Evolutionary conservation across 371 early-diverging fungal genomes (phyloP).

Genomic region (Mucor racemosus): DNA sequence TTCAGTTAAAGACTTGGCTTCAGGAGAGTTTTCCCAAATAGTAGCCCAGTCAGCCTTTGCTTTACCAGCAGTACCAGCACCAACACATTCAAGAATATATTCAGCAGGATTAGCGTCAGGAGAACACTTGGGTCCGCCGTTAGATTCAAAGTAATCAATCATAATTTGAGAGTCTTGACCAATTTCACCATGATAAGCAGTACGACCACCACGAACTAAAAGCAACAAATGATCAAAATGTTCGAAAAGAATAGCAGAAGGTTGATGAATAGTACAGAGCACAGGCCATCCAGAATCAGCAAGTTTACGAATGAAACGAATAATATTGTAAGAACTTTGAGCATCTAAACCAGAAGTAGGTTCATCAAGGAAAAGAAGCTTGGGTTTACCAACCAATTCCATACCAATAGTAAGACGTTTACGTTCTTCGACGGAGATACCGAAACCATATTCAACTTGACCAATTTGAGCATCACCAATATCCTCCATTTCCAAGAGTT

Average conservation of each 20-base stretch:
- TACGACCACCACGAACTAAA: conserved; percentile 78
- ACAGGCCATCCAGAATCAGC: conserved; percentile 70
- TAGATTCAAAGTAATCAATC: conserved; percentile 67
- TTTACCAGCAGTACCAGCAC: conserved; percentile 64
- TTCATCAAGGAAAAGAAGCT: conserved; percentile 84
- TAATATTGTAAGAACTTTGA: conserved; percentile 72
- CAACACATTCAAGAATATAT: conserved; percentile 72
- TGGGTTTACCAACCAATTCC: conserved; percentile 78
- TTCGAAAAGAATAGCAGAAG: conserved; percentile 79
- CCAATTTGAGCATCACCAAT: conserved; percentile 66
- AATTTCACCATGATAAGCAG: conserved; percentile 83
- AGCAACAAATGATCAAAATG: conserved; percentile 82
- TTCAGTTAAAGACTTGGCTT: conserved; percentile 35
- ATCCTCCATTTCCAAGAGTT: conserved; percentile 66
- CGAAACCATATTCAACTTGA: conserved; percentile 58
- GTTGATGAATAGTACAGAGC: conserved; percentile 88
- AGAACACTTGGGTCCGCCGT: conserved; percentile 65
- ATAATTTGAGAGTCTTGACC: conserved; percentile 59
- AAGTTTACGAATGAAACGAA: conserved; percentile 74
- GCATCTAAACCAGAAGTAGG: conserved; percentile 84
- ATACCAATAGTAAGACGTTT: conserved; percentile 71
- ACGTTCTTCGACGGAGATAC: conserved; percentile 70
- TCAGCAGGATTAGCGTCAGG: conserved; percentile 74
- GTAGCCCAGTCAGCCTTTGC: conserved; percentile 66
- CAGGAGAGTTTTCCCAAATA: conserved; percentile 61